Base-by-base conservation (phyloP, 768 basidiomycete species). In the Tylopilus sp. region DNA sequence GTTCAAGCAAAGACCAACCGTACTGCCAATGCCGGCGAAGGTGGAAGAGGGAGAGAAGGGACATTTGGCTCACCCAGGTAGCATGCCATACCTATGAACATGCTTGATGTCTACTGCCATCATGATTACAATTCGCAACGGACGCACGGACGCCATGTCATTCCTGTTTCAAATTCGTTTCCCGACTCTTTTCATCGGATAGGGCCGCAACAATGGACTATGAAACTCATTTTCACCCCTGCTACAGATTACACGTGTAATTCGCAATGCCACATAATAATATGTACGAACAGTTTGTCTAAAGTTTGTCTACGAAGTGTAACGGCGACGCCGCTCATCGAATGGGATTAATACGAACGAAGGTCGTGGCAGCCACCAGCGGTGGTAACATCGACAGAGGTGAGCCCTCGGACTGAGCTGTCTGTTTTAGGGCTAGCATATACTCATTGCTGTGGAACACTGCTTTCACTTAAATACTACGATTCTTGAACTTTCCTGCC, bases 41-140 rank as follows among this genome's bases (percentile, higher is more conserved):
- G 54, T 62, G 77, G 76, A 49, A 65, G 67, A 58, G 71, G 51
- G 69, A 75, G 56, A 75, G 70, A 58, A 72, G 76, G 40, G 68
- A 60, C n/a, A 57, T 67, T 30, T 83, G 81, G 80, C 57, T 82
- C 44, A 67, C 69, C 45, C 60, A 53, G 40, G 73, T 83, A 18
- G 71, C 73, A 21, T 82, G 81, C 54, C 68, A 74, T 47, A 55
- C 62, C 40, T 79, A 73, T 58, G 78, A 81, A 50, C 67, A 60
- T 23, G 48, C 28, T 30, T 64, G 47, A 64, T 28, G 20, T 20
- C 40, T 35, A 26, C 10, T 36, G 22, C 28, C 5, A 0, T 38
- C 36, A 28, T 20, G 17, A 35, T 35, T 11, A 30, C 22, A 22
- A 40, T 36, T 25, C 25, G 31, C 20, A 40, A 51, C 5, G 53